Conservation (phyloP, 495 filamentous ascomycete species). For the Aspergillus avenaceus region DNA sequence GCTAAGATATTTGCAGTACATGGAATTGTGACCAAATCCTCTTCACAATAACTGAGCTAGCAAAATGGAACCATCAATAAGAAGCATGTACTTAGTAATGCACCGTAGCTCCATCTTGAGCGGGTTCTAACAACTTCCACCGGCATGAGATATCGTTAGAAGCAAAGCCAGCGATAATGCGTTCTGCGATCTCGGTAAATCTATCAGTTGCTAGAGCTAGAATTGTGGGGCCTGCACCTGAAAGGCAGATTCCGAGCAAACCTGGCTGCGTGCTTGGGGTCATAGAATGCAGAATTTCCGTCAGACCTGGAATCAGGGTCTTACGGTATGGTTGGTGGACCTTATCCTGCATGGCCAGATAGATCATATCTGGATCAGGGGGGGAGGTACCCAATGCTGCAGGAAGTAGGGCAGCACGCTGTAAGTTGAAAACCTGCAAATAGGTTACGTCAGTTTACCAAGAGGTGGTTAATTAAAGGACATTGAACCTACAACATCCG, state of each 20-base stretch:
- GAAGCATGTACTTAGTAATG: constrained; percentile 6
- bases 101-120: constrained; percentile 75
- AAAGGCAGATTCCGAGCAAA: constrained; percentile 86
- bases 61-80: too few species aligned
- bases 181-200: constrained; percentile 77
- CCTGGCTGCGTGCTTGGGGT: constrained; percentile 81
- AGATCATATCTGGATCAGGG: constrained; percentile 89
- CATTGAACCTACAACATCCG: constrained; percentile 63
- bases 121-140: constrained; percentile 86
- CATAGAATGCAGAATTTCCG: constrained; percentile 83
- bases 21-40: too few species aligned
- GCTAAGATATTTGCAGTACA: too few species aligned
- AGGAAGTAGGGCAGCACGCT: constrained; percentile 83
- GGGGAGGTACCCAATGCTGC: constrained; percentile 81
- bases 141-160: constrained; percentile 69
- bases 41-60: too few species aligned
- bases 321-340: constrained; percentile 93
- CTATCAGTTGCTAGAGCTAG: constrained; percentile 84
- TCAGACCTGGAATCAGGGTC: constrained; percentile 81
- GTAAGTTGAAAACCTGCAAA: constrained; percentile 80
- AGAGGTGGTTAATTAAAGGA: background rate
- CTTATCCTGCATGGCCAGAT: constrained; percentile 95
- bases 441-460: constrained; percentile 1
- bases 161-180: constrained; percentile 65
- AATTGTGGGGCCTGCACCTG: constrained; percentile 91